Evolutionary conservation across 75 land plant species (phyloP).

Genomic region (Ceratopteris richardii): DNA sequence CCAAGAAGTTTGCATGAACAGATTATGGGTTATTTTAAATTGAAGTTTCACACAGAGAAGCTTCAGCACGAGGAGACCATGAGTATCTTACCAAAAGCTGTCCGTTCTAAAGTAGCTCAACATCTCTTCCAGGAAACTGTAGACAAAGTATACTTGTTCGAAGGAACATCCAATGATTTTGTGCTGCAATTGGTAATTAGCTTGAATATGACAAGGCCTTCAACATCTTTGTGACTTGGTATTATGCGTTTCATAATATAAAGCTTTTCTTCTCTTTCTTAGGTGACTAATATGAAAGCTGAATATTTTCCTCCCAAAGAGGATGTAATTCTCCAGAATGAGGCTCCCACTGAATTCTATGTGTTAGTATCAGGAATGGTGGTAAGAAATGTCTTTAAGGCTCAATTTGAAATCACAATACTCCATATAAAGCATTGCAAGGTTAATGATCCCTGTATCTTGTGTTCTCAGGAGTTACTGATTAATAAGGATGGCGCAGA

Average conservation of each 20-base stretch:
- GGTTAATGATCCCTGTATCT: background rate
- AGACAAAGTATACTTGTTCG: conserved; percentile 46
- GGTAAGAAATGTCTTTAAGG: conserved; percentile 19
- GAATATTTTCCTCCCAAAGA: conserved; percentile 58
- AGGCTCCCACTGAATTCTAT: conserved; percentile 66
- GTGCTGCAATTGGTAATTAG: conserved; percentile 39
- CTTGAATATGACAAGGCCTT: background rate
- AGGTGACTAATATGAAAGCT: conserved; percentile 68
- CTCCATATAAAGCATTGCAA: background rate
- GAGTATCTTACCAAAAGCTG: conserved; percentile 55
- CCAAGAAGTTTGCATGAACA: conserved; percentile 54
- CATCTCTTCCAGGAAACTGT: conserved; percentile 57
- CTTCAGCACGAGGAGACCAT: conserved; percentile 63
- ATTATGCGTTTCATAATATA: background rate
- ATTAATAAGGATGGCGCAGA: conserved; percentile 27
- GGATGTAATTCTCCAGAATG: conserved; percentile 55
- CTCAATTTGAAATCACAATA: background rate
- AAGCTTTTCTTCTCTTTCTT: background rate
- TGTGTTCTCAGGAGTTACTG: conserved; percentile 42
- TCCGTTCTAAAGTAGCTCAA: conserved; percentile 57
- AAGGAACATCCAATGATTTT: conserved; percentile 43
- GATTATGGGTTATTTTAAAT: conserved; percentile 59
- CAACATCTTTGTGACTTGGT: background rate
- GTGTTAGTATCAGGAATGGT: conserved; percentile 44
- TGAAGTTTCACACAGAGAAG: conserved; percentile 63